Conservation (phyloP, 495 filamentous ascomycete species). For the Daldinia loculata region DNA sequence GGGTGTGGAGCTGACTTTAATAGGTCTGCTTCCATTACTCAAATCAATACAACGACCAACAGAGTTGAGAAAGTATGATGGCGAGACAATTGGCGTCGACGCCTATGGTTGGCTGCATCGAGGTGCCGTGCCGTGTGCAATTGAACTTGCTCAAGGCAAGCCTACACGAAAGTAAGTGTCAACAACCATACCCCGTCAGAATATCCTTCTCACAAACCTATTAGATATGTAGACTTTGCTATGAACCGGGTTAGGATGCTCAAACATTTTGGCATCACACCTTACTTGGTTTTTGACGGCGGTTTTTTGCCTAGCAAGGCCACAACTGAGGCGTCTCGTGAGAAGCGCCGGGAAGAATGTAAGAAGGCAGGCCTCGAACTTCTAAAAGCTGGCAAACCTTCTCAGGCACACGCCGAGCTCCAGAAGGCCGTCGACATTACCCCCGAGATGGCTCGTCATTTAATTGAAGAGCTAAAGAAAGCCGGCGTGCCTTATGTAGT, state of each 20-base stretch:
- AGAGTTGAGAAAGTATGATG: constrained; percentile 84
- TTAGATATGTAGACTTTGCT: constrained; percentile 88
- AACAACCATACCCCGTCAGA: background rate
- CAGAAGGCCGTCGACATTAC: constrained; percentile 98
- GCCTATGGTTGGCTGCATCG: constrained; percentile 99
- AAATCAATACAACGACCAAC: constrained; percentile 94
- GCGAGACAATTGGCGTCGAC: constrained; percentile 90
- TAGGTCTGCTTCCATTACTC: constrained; percentile 85
- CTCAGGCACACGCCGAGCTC: constrained; percentile 84
- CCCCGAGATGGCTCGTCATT: constrained; percentile 88
- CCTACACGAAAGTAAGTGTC: constrained; percentile 80
- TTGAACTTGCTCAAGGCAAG: constrained; percentile 87
- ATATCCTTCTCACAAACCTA: constrained; percentile 6
- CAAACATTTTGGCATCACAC: constrained; percentile 87
- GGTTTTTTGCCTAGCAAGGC: constrained; percentile 95
- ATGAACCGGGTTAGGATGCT: constrained; percentile 93
- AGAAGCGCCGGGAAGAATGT: constrained; percentile 74
- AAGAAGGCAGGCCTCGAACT: constrained; percentile 79
- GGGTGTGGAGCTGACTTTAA: constrained; percentile 29
- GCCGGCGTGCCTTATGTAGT: constrained; percentile 86
- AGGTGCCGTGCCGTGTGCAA: constrained; percentile 87
- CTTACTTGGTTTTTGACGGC: constrained; percentile 95
- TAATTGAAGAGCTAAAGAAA: constrained; percentile 91
- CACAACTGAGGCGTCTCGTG: constrained; percentile 81
- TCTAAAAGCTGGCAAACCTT: constrained; percentile 76